Percentiles rank a stretch among this genome's conserved stretches.
Evolutionary conservation across 306 rosid genomes (phyloP).

Genomic region (Cucurbita moschata): DNA sequence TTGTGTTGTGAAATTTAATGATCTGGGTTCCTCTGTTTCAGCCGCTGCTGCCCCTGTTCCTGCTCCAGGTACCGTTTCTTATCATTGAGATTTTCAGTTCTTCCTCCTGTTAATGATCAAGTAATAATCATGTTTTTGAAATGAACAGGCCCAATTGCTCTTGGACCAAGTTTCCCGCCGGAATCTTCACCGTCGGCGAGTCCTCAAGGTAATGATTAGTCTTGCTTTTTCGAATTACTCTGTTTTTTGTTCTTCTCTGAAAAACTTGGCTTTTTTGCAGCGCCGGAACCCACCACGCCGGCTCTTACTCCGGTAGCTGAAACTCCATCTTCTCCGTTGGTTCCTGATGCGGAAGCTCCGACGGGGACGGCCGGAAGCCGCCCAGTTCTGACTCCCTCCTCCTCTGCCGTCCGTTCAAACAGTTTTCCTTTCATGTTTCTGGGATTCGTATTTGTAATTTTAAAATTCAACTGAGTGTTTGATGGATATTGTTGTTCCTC

Average conservation of each 20-base stretch:
- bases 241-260: background rate
- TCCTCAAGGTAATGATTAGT: constrained; percentile 36
- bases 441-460: constrained; percentile 18
- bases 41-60: constrained; percentile 49
- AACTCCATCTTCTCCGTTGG: background rate
- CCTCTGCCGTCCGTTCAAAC: constrained; percentile 25
- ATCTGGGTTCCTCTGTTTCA: constrained; percentile 3
- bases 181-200: constrained; percentile 30
- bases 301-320: constrained; percentile 15
- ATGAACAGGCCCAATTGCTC: constrained; percentile 40
- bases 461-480: constrained; percentile 26
- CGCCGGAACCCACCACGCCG: constrained; percentile 34
- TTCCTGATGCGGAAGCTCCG: constrained; percentile 29
- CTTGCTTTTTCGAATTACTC: background rate
- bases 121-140: background rate
- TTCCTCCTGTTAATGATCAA: background rate
- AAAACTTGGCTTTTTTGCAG: constrained; percentile 21
- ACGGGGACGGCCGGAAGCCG: constrained; percentile 38
- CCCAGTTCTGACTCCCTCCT: constrained; percentile 45
- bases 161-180: constrained; percentile 20
- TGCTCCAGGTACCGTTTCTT: constrained; percentile 50
- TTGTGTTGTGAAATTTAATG: background rate
- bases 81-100: background rate
- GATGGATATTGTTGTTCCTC: background rate
- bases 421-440: constrained; percentile 23